phyloP scores from a whole-genome alignment of 129 eudicot species.

The Ambrosia artemisiifolia region DNA sequence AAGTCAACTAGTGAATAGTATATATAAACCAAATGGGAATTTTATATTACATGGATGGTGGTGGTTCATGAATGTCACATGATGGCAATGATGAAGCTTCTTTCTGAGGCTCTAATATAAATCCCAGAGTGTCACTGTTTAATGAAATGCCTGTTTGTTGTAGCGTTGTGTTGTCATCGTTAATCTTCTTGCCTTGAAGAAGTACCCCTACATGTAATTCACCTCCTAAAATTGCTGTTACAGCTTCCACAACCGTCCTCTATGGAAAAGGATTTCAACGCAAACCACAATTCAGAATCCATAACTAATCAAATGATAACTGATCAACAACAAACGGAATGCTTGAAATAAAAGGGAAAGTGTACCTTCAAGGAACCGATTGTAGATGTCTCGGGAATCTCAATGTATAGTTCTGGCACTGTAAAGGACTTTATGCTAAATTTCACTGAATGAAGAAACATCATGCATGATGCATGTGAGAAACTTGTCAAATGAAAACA shows the following conservation, averaged over 20 bases:
- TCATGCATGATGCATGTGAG: constrained; percentile 30
- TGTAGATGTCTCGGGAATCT: constrained; percentile 89
- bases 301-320: background rate
- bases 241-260: constrained; percentile 84
- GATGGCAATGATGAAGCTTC: constrained; percentile 44
- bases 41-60: constrained; percentile 45
- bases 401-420: constrained; percentile 91
- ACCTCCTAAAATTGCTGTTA: constrained; percentile 69
- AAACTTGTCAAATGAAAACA: background rate
- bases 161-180: constrained; percentile 80
- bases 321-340: constrained; percentile 2
- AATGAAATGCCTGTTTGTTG: constrained; percentile 73
- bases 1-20: constrained; percentile 11
- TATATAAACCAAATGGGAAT: background rate
- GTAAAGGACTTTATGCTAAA: constrained; percentile 83
- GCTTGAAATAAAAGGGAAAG: background rate
- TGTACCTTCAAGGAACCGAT: constrained; percentile 90
- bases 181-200: constrained; percentile 76
- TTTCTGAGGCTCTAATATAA: constrained; percentile 70
- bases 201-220: constrained; percentile 83
- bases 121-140: constrained; percentile 55
- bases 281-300: background rate
- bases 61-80: constrained; percentile 41
- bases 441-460: constrained; percentile 57
- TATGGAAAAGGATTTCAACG: constrained; percentile 26